A percentile compares a stretch with the other conserved stretches of the same genome.
Evolutionary conservation across 2,329 filamentous ascomycete genomes (phyloP).

Genomic region (Clonostachys rosea): DNA sequence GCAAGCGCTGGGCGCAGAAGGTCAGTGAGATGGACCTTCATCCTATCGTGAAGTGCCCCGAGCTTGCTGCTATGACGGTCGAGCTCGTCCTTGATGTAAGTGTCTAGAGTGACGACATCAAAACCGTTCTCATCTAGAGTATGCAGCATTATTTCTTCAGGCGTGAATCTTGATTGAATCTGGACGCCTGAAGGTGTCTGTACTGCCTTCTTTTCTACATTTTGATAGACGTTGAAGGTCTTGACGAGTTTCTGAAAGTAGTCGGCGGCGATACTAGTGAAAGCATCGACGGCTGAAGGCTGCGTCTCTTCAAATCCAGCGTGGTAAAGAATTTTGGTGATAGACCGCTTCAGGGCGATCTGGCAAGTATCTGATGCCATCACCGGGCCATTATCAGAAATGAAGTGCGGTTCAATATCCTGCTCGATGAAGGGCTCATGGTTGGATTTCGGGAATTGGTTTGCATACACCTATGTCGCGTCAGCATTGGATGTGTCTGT

Average conservation of each 20-base stretch:
- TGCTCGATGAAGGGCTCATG: conserved; percentile 82
- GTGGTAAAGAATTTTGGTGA: conserved; percentile 93
- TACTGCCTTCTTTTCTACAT: conserved; percentile 71
- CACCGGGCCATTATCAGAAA: conserved; percentile 82
- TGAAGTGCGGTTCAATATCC: conserved; percentile 84
- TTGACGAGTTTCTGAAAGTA: conserved; percentile 83
- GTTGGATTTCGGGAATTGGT: conserved; percentile 96
- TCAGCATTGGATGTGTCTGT: not conserved
- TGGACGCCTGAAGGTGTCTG: conserved; percentile 33
- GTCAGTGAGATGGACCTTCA: conserved; percentile 91
- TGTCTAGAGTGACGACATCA: conserved; percentile 75
- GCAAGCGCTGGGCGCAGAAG: conserved; percentile 84
- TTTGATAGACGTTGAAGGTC: conserved; percentile 77
- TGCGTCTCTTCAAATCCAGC: conserved; percentile 97
- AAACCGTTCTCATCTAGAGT: conserved; percentile 80
- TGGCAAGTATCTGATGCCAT: conserved; percentile 81
- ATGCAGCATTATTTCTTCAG: conserved; percentile 84
- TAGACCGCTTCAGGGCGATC: conserved; percentile 80
- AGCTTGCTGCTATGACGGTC: conserved; percentile 80
- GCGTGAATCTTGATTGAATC: conserved; percentile 64
- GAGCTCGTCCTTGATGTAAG: conserved; percentile 90
- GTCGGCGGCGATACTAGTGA: conserved; percentile 84
- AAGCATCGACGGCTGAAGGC: conserved; percentile 83
- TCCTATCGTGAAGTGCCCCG: conserved; percentile 81
- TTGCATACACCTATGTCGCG: conserved; percentile 74